phyloP scores from a whole-genome alignment of 352 stramenopile genomes.

The Aphanomyces stellatus region DNA sequence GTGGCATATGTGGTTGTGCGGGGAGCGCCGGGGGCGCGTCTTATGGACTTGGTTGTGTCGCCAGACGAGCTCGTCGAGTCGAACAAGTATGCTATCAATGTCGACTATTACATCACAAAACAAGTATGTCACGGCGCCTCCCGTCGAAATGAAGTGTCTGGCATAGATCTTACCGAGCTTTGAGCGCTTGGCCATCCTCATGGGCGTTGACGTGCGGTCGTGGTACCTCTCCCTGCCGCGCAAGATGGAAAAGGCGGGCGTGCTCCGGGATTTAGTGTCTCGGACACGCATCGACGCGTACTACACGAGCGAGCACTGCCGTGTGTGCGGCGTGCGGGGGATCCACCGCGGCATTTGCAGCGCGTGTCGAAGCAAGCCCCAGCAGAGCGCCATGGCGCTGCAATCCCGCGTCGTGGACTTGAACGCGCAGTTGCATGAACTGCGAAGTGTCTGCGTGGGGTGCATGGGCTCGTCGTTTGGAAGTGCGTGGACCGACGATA shows the following conservation, averaged over 20 bases:
- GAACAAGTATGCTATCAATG: constrained; percentile 65
- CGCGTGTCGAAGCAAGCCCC: background rate
- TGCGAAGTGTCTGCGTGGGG: background rate
- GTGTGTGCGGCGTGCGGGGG: constrained; percentile 39
- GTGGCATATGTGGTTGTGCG: constrained; percentile 90
- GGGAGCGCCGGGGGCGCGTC: constrained; percentile 63
- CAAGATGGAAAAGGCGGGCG: constrained; percentile 9
- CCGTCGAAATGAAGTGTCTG: background rate
- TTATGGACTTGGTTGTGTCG: constrained; percentile 88
- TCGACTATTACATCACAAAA: constrained; percentile 91
- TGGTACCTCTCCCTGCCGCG: constrained; percentile 66
- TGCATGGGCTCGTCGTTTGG: constrained; percentile 7
- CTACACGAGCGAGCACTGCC: constrained; percentile 77
- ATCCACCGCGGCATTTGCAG: background rate
- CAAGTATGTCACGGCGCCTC: constrained; percentile 32
- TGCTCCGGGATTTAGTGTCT: constrained; percentile 3
- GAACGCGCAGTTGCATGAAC: background rate
- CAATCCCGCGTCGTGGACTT: background rate
- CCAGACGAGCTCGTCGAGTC: constrained; percentile 50
- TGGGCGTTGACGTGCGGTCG: constrained; percentile 61
- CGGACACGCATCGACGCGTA: constrained; percentile 62
- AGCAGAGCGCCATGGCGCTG: background rate
- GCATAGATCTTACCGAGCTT: constrained; percentile 68
- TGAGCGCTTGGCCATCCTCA: constrained; percentile 74
- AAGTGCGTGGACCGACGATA: background rate